A percentile compares a stretch with the other conserved stretches of the same genome.
phyloP scores from a whole-genome alignment of 148 eudicot genomes.

The Chenopodium album region DNA sequence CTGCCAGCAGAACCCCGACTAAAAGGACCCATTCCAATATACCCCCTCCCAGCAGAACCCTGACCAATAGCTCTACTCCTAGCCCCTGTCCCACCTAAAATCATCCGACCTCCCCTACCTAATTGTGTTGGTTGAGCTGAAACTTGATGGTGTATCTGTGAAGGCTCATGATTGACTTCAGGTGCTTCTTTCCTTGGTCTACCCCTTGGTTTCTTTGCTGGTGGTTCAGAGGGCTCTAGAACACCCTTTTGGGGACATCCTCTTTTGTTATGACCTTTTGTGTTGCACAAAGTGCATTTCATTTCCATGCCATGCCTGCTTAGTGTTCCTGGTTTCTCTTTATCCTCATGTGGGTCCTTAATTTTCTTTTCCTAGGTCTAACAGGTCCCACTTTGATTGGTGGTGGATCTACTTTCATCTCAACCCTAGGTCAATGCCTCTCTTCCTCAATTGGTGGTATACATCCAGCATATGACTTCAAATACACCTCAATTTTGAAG shows the following conservation, averaged over 20 bases:
- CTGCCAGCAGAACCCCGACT: too few species aligned
- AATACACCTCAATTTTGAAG: too few species aligned
- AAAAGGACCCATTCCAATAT: too few species aligned
- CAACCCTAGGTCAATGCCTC: too few species aligned
- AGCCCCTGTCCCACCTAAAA: neutral
- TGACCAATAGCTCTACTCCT: neutral
- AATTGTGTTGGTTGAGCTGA: neutral
- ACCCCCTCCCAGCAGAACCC: neutral
- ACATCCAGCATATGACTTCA: too few species aligned
- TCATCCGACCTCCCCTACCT: neutral
- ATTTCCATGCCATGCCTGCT: neutral
- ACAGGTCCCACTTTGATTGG: too few species aligned
- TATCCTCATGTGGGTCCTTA: too few species aligned
- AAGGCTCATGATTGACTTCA: neutral
- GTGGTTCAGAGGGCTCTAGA: neutral
- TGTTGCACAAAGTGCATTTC: neutral
- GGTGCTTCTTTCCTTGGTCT: neutral
- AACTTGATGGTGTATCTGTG: neutral
- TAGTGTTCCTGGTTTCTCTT: neutral
- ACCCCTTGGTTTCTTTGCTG: neutral
- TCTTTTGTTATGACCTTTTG: neutral
- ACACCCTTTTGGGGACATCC: neutral
- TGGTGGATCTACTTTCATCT: too few species aligned
- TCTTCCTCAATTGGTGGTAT: too few species aligned
- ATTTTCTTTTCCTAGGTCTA: too few species aligned